phyloP scores from a whole-genome alignment of 164 flowering plant species.

The Chloranthus sessilifolius region DNA sequence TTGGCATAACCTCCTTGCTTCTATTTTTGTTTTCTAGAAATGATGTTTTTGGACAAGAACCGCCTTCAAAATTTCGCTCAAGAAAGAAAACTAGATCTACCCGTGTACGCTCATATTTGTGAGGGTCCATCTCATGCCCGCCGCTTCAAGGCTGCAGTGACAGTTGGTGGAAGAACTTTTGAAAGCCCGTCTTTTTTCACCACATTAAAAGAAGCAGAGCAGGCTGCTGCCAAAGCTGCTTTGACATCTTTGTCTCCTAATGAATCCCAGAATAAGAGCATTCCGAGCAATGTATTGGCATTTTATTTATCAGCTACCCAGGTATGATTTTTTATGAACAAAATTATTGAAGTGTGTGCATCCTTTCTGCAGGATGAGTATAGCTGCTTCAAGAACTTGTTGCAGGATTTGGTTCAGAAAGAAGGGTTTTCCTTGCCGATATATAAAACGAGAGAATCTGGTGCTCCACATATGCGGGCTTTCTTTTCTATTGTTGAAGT shows the following conservation, averaged over 20 bases:
- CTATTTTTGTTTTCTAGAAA: constrained; percentile 21
- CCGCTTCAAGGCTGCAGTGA: constrained; percentile 61
- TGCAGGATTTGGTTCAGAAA: constrained; percentile 53
- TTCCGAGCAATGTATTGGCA: too few relatives aligned
- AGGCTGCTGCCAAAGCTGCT: constrained; percentile 75
- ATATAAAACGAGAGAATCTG: constrained; percentile 36
- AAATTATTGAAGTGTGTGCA: neutral
- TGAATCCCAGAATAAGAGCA: too few relatives aligned
- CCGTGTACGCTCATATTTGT: constrained; percentile 39
- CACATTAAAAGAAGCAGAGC: constrained; percentile 66
- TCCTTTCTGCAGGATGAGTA: constrained; percentile 32
- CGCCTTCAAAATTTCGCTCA: constrained; percentile 54
- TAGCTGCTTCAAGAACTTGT: constrained; percentile 43
- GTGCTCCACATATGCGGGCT: constrained; percentile 29
- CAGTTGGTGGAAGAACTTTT: constrained; percentile 49
- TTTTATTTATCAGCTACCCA: too few relatives aligned
- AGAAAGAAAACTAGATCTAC: constrained; percentile 33
- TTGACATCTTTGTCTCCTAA: constrained; percentile 36
- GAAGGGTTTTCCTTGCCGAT: constrained; percentile 37
- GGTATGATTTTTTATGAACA: neutral
- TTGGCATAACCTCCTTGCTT: too few relatives aligned
- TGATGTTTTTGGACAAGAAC: constrained; percentile 37
- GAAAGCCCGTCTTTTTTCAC: constrained; percentile 35
- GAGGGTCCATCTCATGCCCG: constrained; percentile 60
- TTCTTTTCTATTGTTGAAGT: constrained; percentile 45